These are phyloP conservation scores for Pelargonium fulgidum DNA, from an alignment of 441 rosid genomes.

Conservation along the genomic window DNA sequence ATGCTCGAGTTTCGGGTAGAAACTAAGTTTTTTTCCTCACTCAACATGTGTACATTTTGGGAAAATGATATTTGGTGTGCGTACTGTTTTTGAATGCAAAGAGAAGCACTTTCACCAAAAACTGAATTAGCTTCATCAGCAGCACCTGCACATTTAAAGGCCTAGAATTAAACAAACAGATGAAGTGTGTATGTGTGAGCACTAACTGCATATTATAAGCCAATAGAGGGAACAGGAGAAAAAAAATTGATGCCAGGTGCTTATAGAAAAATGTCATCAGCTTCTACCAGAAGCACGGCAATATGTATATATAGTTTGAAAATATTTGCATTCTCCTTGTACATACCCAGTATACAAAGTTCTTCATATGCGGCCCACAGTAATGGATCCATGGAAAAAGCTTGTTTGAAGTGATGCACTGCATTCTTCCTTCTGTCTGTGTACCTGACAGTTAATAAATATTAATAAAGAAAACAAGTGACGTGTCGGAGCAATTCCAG, in stretches of 20 bases:
- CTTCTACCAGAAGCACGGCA: too few species aligned
- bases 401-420: slow-evolving; percentile 44
- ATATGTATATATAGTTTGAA: too few species aligned
- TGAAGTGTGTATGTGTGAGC: neutral
- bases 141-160: slow-evolving; percentile 31
- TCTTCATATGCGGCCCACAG: slow-evolving; percentile 55
- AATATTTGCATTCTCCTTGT: neutral
- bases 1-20: slow-evolving; percentile 24
- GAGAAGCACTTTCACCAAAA: slow-evolving; percentile 36
- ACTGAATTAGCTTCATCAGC: slow-evolving; percentile 45
- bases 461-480: slow-evolving; percentile 5
- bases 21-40: slow-evolving; percentile 19
- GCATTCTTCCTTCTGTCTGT: slow-evolving; percentile 36
- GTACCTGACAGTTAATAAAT: slow-evolving; percentile 28
- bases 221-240: neutral
- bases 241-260: neutral
- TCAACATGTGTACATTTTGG: slow-evolving; percentile 19
- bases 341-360: slow-evolving; percentile 47
- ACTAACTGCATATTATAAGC: neutral
- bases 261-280: too few species aligned
- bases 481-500: neutral
- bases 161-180: neutral
- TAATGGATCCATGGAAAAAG: slow-evolving; percentile 47
- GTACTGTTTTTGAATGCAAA: slow-evolving; percentile 30
- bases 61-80: slow-evolving; percentile 21